Percentiles rank a stretch among this genome's conserved stretches.
Conservation (phyloP, 2,329 filamentous ascomycete species). For the Monilinia fructicola region DNA sequence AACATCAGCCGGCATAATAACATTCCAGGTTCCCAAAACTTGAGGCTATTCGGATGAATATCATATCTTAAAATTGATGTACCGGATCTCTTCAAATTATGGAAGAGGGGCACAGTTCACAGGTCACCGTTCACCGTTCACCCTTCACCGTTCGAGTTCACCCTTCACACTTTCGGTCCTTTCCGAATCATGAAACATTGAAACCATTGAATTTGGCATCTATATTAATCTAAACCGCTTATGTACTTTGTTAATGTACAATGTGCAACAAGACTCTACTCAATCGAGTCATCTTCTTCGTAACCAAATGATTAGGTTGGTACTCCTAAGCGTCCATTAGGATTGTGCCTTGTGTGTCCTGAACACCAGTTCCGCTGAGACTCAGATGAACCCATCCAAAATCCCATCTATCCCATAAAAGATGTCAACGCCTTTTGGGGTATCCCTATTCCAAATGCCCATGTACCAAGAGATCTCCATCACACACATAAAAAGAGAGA, state of each 20-base stretch:
- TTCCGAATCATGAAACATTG: conserved; percentile 3
- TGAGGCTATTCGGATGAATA: conserved; percentile 4
- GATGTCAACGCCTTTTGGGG: conserved; percentile 9
- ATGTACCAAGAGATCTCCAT: conserved; percentile 18
- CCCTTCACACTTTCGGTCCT: conserved; percentile 9
- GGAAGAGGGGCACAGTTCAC: neutral
- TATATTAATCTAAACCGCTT: neutral
- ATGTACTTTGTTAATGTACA: neutral
- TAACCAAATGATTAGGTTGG: neutral
- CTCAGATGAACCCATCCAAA: neutral
- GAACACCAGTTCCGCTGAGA: neutral
- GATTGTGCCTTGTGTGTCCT: neutral
- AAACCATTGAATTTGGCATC: neutral
- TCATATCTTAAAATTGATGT: neutral
- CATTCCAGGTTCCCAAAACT: neutral
- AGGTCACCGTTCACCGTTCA: no score
- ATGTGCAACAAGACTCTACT: neutral
- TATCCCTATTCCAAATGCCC: conserved; percentile 23
- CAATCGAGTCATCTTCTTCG: neutral
- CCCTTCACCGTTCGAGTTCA: neutral
- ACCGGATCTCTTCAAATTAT: neutral
- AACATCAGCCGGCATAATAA: no score
- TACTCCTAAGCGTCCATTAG: neutral
- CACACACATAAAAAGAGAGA: no score
- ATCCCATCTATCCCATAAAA: conserved; percentile 8